Base-by-base conservation (phyloP, 352 stramenopile species). In the Phytopythium chamaehyphon region DNA sequence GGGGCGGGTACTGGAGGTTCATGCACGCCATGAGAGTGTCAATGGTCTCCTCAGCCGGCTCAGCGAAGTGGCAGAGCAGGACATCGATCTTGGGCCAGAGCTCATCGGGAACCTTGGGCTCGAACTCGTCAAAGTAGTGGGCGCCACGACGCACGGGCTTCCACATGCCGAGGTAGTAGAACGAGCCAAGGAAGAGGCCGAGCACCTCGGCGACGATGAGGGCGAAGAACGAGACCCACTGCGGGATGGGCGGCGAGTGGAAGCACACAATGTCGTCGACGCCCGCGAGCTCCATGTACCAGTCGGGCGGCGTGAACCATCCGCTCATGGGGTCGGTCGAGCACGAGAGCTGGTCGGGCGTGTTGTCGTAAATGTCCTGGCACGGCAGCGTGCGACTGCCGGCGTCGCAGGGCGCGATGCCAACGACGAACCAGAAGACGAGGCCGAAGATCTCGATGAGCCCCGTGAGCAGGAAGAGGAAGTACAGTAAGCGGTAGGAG, bases 121-220 rank as follows among this genome's bases (percentile, higher is more conserved):
- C 80, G 23, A 94, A 94, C 59, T 94, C 83, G 50, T 90, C 79
- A 37, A 94, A 87, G 75, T 94, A 94, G 60, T 94, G 83, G 12
- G 83, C 81, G 8, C 83, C 83, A 63, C 83, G 83, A 69, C 81
- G 83, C 47, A 94, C 83, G 5, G 83, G 83, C 40, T 92, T 94
- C 83, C 83, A 94, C 83, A 94, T 94, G 26, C 83, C 83, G n/a
- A 92, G 62, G 73, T 94, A 94, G 70, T 92, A 94, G 22, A 94
- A 59, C 4, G 74, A 55, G 33, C 81, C 74, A 16, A 94, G 65
- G 22, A 90, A 53, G 35, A 90, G 86, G 14, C 61, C 86, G 16
- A 94, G 45, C 15, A 89, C 24, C 42, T 94, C 83, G 0, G 75
- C 81, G 6, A 73, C 58, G 16, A 91, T 51, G 47, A 94, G 58